Evolutionary conservation across 2,329 filamentous ascomycete species (phyloP), one percentile per base, ranked within the genome.

Genomic region (Sarocladiaceae sp.): DNA sequence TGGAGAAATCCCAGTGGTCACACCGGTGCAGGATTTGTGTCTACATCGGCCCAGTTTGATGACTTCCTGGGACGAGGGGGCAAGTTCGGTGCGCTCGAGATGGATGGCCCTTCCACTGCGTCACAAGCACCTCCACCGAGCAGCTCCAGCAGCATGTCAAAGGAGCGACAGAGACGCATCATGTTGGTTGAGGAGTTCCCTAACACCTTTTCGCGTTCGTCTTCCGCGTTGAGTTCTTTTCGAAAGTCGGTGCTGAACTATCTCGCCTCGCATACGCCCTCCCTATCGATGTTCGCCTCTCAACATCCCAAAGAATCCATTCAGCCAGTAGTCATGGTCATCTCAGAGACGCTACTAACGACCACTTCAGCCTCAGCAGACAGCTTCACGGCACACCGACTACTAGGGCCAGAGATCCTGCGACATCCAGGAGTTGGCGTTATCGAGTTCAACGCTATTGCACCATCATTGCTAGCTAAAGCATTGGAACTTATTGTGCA

Each of bases 391-490:
- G 88, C 88, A 0, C 88, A 97, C 66, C 81, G 90, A 19, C 68
- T 98, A 15, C 77, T 98, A 3, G 93, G 94, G 0, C 83, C 89
- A 0, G 86, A 93, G 51, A 85, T 98, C 33, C 73, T 88, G 12
- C 81, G 84, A 33, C 89, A 97, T 62, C 83, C 87, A 0, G 82
- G 83, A 12, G 82, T 88, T 2, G 80, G 78, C 7, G 72, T 86
- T 4, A 88, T 98, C 51, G 90, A 95, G 51, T 98, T 97, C 66
- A 98, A 98, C 56, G 78, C 85, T 11, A 83, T 98, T 48, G 93
- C 93, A 0, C 83, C 88, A 0, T 93, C 91, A 0, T 78, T 91
- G 33, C 76, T 98, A 55, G 74, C 80, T 11, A 95, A 91, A 63
- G 91, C 91, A 1, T 68, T 98, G 4, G 85, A 93, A 45, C 63